phyloP scores from a whole-genome alignment of 2,329 filamentous ascomycete species.

The Parasarocladium wereldwijsianum region DNA sequence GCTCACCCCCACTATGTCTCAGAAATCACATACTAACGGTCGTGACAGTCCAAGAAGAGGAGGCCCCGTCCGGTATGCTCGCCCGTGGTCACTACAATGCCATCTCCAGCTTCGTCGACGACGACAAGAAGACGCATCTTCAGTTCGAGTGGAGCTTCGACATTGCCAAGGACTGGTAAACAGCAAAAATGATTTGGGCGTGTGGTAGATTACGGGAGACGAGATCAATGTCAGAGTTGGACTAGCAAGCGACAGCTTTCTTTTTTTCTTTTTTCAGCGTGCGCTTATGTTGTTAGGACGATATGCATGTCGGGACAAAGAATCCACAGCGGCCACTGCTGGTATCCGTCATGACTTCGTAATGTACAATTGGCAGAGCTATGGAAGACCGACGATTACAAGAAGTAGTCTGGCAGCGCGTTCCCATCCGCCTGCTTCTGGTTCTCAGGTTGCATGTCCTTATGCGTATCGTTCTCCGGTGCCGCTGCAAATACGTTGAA shows the following conservation, averaged over 20 bases:
- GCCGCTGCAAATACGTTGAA: constrained; percentile 98
- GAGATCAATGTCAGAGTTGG: constrained; percentile 7
- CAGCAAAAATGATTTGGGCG: constrained; percentile 4
- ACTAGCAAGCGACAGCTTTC: background rate
- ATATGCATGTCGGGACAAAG: too few species aligned
- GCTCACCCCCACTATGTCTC: background rate
- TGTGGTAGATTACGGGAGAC: constrained; percentile 9
- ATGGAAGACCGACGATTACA: too few species aligned
- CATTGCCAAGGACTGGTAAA: constrained; percentile 89
- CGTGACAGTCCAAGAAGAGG: constrained; percentile 68
- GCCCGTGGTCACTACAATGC: constrained; percentile 84
- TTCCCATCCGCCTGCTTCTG: constrained; percentile 55
- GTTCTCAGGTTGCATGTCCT: constrained; percentile 64
- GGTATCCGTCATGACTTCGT: too few species aligned
- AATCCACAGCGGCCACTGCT: too few species aligned
- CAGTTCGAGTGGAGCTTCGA: constrained; percentile 94
- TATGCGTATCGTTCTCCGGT: constrained; percentile 84
- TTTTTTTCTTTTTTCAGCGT: too few species aligned
- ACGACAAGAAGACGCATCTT: constrained; percentile 82
- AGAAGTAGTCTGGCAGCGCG: constrained; percentile 56
- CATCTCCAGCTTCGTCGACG: constrained; percentile 81
- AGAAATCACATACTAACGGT: constrained; percentile 5
- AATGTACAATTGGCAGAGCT: too few species aligned
- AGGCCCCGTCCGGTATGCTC: constrained; percentile 83
- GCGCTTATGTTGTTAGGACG: too few species aligned